Percentiles rank a stretch among this genome's conserved stretches.
These are phyloP conservation scores for Septoria petroselini DNA, from an alignment of 2,329 filamentous ascomycete genomes.

Conservation along the genomic window DNA sequence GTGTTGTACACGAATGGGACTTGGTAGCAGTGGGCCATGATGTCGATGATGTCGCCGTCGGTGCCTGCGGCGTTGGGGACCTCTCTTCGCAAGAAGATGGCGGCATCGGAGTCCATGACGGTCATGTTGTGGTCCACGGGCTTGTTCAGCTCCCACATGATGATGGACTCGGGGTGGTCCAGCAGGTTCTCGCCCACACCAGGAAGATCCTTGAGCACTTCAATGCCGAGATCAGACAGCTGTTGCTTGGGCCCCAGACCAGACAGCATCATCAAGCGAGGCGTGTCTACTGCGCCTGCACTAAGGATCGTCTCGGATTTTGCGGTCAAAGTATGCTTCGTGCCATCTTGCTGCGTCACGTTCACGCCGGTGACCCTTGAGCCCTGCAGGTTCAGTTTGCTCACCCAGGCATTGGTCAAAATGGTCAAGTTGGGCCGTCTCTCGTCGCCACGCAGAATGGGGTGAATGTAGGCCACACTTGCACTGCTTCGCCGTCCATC, in stretches of 20 bases:
- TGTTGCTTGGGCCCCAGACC: slow-evolving; percentile 51
- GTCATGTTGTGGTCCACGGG: slow-evolving; percentile 76
- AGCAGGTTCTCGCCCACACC: slow-evolving; percentile 63
- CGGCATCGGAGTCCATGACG: slow-evolving; percentile 87
- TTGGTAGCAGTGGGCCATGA: slow-evolving; percentile 98
- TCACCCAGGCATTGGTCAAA: slow-evolving; percentile 84
- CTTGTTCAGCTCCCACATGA: slow-evolving; percentile 75
- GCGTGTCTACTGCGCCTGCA: slow-evolving; percentile 78
- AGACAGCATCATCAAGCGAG: slow-evolving; percentile 59
- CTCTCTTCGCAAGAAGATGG: slow-evolving; percentile 82
- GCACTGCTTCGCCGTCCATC: slow-evolving; percentile 80
- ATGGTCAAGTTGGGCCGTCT: slow-evolving; percentile 79
- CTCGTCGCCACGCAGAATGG: slow-evolving; percentile 79
- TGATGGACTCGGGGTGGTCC: slow-evolving; percentile 65
- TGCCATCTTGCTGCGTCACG: slow-evolving; percentile 61
- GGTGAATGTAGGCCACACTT: slow-evolving; percentile 89
- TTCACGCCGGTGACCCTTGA: slow-evolving; percentile 71
- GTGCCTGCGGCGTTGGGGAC: slow-evolving; percentile 62
- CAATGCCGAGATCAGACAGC: slow-evolving; percentile 47
- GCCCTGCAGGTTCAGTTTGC: slow-evolving; percentile 69
- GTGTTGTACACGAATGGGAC: slow-evolving; percentile 91
- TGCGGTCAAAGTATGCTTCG: slow-evolving; percentile 55
- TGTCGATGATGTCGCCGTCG: slow-evolving; percentile 74
- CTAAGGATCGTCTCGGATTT: slow-evolving; percentile 75
- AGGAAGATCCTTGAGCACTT: slow-evolving; percentile 58